Evolutionary conservation across 805 yeast species (phyloP), one percentile per base, ranked within the genome.

Genomic region (Lipomyces starkeyi): DNA sequence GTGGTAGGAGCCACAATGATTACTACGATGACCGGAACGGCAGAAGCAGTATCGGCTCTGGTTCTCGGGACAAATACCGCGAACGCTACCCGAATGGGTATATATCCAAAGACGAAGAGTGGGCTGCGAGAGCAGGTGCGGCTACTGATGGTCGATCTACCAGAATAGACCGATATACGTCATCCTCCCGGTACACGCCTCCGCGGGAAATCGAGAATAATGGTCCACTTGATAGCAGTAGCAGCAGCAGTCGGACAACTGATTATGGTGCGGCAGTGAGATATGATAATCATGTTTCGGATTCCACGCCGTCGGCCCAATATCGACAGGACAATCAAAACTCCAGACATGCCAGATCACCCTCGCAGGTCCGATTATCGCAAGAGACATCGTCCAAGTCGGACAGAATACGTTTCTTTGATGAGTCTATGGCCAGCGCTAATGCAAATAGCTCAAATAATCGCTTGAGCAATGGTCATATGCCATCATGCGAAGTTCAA

Each of bases 71-170:
- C n/a, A 25, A 29, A n/a, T n/a, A 43, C 37, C 17, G 32, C n/a
- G n/a, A 11, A 20, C 62, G 59, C 7, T 59, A 29, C 58, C 37
- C 34, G 27, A 64, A 56, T 27, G 63, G 63, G 13, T 64, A 64
- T 35, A 47, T 55, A 25, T 65, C 65, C 29, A 56, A 62, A 32
- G 68, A 65, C 55, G 68, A 65, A 20, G 68, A 58, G 29, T 65
- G 68, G 68, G 68, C 68, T 11, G 27, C 63, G n/a, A 57, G 63
- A 8, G 65, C 65, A 4, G 68, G 63, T 37, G 59, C 59, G 14
- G 43, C 58, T 54, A 20, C 37, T 47, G 49, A 43, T 8, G 22
- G 2, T n/a, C 13, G 20, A 17, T n/a, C 40, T n/a, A 55, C 52
- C 27, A 22, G 59, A 29, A 32, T 35, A 34, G 47, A 43, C 32